Evolutionary conservation across 805 yeast genomes (phyloP), one percentile per base, ranked within the genome.

Genomic region (Hanseniaspora clermontiae): DNA sequence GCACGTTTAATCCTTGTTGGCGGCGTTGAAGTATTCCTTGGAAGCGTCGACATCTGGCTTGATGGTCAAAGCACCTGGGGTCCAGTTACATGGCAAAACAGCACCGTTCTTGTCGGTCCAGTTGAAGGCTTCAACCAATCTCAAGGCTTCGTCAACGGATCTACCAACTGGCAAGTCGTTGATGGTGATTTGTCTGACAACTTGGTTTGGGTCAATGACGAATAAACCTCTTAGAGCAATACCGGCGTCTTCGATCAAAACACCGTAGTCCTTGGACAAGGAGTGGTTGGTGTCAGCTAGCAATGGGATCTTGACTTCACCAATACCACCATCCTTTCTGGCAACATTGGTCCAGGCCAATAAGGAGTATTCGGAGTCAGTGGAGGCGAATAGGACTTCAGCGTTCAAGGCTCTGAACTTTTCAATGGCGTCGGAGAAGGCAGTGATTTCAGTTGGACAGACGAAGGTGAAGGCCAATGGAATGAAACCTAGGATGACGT

Each of bases 51-150:
- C 87, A 65, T 79, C 84, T 70, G 90, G 88, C 73, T 83, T 84
- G 77, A 89, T 88, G 74, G 95, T 86, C 70, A 87, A 95, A 61
- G 87, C 72, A 77, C 98, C 98, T 73, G 87, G 84, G 58, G 83
- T 81, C 98, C 98, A 91, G 95, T 91, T 93, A 72, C 97, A 97
- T 68, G 98, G 98, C 79, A 97, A 90, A 64, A 91, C 98, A 78
- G 95, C 96, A 77, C 98, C 98, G 83, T 93, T 79, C 79, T 87
- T 86, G 75, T 90, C 97, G 68, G 96, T 87, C 90, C 95, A 93
- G 79, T 91, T 96, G 96, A 93, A 93, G 66, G 97, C 99, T 73
- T 93, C 97, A 62, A 93, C 81, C 71, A 93, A 82, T 84, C 99
- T 90, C 71, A 88, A 79, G 64, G 97, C 85, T 82, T 93, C 99